A percentile compares a stretch with the other conserved stretches of the same genome.
Conservation (phyloP, 169 alveolate species). For the Cryptosporidium meleagridis region DNA sequence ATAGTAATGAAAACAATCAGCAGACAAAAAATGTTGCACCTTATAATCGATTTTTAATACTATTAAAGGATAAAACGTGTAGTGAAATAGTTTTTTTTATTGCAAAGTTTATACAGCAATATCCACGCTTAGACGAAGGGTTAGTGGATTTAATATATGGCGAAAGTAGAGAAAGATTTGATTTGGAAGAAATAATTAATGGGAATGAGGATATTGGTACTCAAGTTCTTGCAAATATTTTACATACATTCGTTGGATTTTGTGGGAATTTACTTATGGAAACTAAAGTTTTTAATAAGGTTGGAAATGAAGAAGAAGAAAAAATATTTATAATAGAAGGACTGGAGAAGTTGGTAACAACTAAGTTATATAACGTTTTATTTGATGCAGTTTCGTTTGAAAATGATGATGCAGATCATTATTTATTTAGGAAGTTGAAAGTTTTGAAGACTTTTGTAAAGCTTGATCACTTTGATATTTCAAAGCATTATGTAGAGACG, state of each 20-base stretch:
- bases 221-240: constrained; percentile 11
- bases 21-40: constrained; percentile 78
- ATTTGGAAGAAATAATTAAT: not conserved
- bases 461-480: constrained; percentile 64
- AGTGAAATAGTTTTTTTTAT: constrained; percentile 77
- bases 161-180: constrained; percentile 8
- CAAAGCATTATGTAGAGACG: constrained; percentile 33
- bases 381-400: constrained; percentile 67
- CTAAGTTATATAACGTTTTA: constrained; percentile 51
- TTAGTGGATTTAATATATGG: constrained; percentile 30
- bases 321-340: constrained; percentile 42
- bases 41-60: constrained; percentile 82
- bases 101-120: constrained; percentile 58
- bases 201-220: constrained; percentile 38
- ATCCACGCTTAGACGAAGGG: constrained; percentile 57
- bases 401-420: constrained; percentile 59
- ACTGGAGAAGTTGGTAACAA: constrained; percentile 51
- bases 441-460: constrained; percentile 53
- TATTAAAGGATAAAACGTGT: constrained; percentile 83
- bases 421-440: constrained; percentile 43
- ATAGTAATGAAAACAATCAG: not conserved
- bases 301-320: constrained; percentile 28
- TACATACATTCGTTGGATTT: constrained; percentile 24
- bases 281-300: constrained; percentile 4
- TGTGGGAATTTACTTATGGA: constrained; percentile 34